Percentiles rank a stretch among this genome's conserved stretches.
phyloP scores from a whole-genome alignment of 495 filamentous ascomycete genomes.

The Talaromyces nanjingensis region DNA sequence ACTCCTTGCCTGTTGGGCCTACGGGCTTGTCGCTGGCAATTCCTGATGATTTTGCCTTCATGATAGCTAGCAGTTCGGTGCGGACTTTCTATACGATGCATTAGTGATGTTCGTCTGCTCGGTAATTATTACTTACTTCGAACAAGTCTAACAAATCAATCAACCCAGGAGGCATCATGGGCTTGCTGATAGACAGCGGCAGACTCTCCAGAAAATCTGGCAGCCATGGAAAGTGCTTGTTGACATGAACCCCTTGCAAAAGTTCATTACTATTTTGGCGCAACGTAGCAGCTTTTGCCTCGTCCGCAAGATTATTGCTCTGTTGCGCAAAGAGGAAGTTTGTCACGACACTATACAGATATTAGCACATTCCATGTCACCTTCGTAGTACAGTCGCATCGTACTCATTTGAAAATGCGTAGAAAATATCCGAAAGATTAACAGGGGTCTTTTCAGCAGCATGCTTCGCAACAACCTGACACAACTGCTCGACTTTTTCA shows the following conservation, averaged over 20 bases:
- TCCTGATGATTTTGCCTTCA: conserved; percentile 23
- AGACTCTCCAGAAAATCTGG: conserved; percentile 30
- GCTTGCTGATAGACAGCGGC: conserved; percentile 27
- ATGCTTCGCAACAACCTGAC: conserved; percentile 21
- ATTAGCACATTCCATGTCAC: conserved; percentile 14
- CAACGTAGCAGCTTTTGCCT: conserved; percentile 23
- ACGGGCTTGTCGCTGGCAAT: conserved; percentile 14
- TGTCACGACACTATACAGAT: conserved; percentile 24
- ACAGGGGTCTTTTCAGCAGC: conserved; percentile 21
- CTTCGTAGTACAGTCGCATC: conserved; percentile 6
- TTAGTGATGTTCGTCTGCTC: conserved; percentile 5
- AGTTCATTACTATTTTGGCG: conserved; percentile 28
- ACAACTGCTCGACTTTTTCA: conserved; percentile 28
- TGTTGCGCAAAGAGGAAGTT: conserved; percentile 33
- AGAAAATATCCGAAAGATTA: conserved; percentile 35
- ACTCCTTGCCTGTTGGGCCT: conserved; percentile 19
- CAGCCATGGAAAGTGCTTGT: conserved; percentile 35
- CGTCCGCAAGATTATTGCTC: conserved; percentile 24
- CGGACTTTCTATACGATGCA: conserved; percentile 26
- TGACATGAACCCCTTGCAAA: conserved; percentile 29
- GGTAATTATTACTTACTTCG: conserved; percentile 17
- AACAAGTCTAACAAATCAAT: conserved; percentile 31
- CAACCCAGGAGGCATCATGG: conserved; percentile 32
- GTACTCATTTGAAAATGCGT: conserved; percentile 26
- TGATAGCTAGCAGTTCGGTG: conserved; percentile 22